These are phyloP conservation scores for Fraxinus albicans DNA, from an alignment of 305 asterid genomes.

Conservation along the genomic window DNA sequence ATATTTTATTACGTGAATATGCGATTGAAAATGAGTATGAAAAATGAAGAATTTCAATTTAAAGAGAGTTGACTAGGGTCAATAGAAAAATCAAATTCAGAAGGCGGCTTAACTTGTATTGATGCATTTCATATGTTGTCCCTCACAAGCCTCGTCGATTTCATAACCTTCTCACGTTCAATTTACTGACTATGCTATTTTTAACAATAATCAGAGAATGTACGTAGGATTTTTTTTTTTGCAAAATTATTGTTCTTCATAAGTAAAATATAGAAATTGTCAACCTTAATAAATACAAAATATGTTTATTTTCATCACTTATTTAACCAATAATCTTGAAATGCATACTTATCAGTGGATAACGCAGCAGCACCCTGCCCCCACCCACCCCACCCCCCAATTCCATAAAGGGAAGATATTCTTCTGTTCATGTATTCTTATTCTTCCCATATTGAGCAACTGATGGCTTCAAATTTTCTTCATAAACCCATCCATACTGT, in stretches of 20 bases:
- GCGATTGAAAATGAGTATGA: too few relatives aligned
- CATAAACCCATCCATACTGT: slow-evolving; percentile 31
- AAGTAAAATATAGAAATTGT: neutral
- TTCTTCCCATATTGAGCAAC: neutral
- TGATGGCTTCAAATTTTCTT: slow-evolving; percentile 4
- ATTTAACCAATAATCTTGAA: neutral
- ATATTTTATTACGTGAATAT: too few relatives aligned
- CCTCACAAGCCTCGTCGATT: neutral
- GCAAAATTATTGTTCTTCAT: neutral
- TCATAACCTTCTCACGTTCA: neutral
- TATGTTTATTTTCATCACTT: neutral
- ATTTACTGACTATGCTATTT: too few relatives aligned
- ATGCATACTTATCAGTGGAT: neutral
- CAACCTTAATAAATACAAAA: neutral
- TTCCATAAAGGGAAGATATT: neutral
- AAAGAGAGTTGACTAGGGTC: too few relatives aligned
- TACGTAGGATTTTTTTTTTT: neutral
- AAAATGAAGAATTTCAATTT: too few relatives aligned
- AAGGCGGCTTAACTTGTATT: neutral
- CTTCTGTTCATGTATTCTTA: neutral
- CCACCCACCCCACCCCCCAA: too few relatives aligned
- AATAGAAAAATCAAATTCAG: too few relatives aligned
- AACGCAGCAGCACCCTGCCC: neutral
- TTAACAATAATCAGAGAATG: neutral
- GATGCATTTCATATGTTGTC: neutral